Evolutionary conservation across 768 basidiomycete genomes (phyloP).

Genomic region (Panaeolus papilionaceus): DNA sequence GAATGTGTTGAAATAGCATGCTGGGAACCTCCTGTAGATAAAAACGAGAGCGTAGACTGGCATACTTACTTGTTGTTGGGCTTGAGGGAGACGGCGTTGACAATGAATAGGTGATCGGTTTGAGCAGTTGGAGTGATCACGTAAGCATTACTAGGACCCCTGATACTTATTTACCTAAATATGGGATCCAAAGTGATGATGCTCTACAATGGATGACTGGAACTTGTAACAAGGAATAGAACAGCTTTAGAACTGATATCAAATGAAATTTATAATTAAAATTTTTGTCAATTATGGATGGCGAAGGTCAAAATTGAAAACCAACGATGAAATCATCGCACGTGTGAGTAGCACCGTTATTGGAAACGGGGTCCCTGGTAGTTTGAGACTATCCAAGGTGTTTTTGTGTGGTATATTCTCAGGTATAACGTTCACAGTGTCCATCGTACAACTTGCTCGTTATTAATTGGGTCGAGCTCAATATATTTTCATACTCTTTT

Average conservation of each 20-base stretch:
- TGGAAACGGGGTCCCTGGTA: constrained; percentile 1
- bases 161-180: background rate
- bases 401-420: background rate
- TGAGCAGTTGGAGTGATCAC: constrained; percentile 28
- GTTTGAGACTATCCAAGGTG: background rate
- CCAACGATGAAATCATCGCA: background rate
- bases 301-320: background rate
- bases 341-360: background rate
- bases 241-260: background rate
- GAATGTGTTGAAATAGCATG: constrained; percentile 15
- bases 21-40: constrained; percentile 24
- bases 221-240: too few species aligned
- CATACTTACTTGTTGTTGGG: constrained; percentile 60
- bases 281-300: background rate
- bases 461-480: constrained; percentile 25
- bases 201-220: too few species aligned
- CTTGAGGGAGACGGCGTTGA: constrained; percentile 57
- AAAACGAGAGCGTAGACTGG: constrained; percentile 22
- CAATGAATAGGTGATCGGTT: constrained; percentile 27
- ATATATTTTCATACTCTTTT: constrained; percentile 21
- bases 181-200: background rate
- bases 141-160: constrained; percentile 28
- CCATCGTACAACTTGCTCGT: constrained; percentile 15
- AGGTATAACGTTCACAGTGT: constrained; percentile 4
- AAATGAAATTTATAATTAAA: background rate